Conservation (phyloP, 176 grass and related monocot species). For the Tillandsia leiboldiana region DNA sequence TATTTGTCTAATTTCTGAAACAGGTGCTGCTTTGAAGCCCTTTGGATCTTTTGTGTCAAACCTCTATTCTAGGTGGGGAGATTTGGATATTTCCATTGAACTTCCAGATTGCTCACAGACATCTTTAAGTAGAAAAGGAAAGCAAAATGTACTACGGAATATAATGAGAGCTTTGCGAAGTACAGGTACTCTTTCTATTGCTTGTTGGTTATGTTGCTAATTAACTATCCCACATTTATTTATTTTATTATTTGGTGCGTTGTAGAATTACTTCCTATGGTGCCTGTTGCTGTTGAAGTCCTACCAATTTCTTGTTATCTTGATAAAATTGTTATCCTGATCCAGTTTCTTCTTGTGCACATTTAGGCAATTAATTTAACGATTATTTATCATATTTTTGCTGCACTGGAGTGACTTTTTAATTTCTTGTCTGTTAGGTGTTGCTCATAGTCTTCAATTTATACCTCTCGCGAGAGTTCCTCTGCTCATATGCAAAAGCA, state of each 20-base stretch:
- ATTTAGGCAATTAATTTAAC: background rate
- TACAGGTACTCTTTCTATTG: constrained; percentile 33
- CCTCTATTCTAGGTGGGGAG: constrained; percentile 85
- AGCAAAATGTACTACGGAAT: constrained; percentile 43
- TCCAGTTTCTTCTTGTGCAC: background rate
- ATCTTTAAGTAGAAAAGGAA: constrained; percentile 31
- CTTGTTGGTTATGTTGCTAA: background rate
- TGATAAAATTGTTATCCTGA: background rate
- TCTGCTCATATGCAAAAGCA: constrained; percentile 65
- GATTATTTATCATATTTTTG: background rate
- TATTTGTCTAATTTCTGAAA: constrained; percentile 22
- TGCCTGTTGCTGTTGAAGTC: background rate
- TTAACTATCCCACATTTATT: background rate
- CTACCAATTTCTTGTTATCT: background rate
- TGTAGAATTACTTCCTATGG: background rate
- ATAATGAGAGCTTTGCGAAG: constrained; percentile 45
- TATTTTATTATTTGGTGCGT: background rate
- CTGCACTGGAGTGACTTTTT: constrained; percentile 18
- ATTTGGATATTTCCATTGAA: constrained; percentile 84
- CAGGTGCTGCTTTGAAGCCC: constrained; percentile 54
- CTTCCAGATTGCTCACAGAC: constrained; percentile 11
- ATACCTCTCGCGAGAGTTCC: constrained; percentile 87
- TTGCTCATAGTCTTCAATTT: constrained; percentile 45
- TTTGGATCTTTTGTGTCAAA: constrained; percentile 96
- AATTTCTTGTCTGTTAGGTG: constrained; percentile 37